Conservation (phyloP, 108 stramenopile genomes). For the Nitzschia putrida region DNA sequence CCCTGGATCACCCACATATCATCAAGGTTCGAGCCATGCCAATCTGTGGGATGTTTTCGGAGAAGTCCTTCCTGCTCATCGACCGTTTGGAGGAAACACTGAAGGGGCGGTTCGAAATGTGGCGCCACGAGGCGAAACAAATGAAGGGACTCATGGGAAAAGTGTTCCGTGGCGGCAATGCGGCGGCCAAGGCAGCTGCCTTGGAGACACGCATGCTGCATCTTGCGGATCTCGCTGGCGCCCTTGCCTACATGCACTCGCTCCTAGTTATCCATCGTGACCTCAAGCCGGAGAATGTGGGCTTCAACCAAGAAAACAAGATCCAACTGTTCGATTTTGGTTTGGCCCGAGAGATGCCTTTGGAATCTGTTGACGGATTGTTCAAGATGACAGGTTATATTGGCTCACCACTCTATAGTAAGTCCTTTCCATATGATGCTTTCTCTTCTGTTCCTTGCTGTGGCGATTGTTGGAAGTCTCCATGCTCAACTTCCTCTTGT, state of each 20-base stretch:
- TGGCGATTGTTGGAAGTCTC: no score
- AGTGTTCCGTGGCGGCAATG: conserved; percentile 16
- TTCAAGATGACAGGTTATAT: neutral
- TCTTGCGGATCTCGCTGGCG: conserved; percentile 18
- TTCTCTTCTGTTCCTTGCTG: no score
- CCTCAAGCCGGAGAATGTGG: conserved; percentile 61
- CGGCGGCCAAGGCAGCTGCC: conserved; percentile 32
- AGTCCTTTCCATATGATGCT: no score
- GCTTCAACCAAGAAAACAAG: conserved; percentile 45
- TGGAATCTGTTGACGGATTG: neutral
- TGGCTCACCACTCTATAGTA: neutral
- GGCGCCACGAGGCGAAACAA: conserved; percentile 21
- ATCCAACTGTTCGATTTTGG: conserved; percentile 41
- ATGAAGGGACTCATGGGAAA: conserved; percentile 37
- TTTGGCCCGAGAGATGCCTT: conserved; percentile 24
- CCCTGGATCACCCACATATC: conserved; percentile 40
- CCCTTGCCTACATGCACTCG: conserved; percentile 11
- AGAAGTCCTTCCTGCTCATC: conserved; percentile 8
- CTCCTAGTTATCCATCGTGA: conserved; percentile 25
- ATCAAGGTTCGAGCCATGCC: conserved; percentile 33
- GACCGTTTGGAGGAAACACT: conserved; percentile 16
- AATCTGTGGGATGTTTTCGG: neutral
- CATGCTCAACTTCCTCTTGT: no score
- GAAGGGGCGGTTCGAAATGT: conserved; percentile 3
- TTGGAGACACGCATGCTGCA: conserved; percentile 34